Evolutionary conservation across 257 asterid genomes (phyloP), one percentile per base, ranked within the genome.

Genomic region (Solanum medicagineum): DNA sequence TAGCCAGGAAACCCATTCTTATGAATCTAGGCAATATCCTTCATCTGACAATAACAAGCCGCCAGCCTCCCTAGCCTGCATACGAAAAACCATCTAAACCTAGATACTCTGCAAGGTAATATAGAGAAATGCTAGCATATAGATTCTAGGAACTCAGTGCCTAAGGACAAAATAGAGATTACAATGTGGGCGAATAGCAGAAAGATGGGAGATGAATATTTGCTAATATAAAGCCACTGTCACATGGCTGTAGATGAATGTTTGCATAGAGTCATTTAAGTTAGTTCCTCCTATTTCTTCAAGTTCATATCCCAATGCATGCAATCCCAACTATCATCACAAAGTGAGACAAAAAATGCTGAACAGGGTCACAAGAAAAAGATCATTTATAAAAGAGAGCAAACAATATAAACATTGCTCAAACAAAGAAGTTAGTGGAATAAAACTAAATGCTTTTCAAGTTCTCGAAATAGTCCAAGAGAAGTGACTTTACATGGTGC

Each of bases 31-130:
- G 83, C 83, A 77, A 53, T 77, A 77, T 51, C 83, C 83, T 77
- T 77, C 83, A 77, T 77, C 49, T 77, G 83, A 77, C 65, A 77
- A 77, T 54, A 77, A 53, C 16, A 53, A 77, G 83, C 45, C 63
- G 15, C 83, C 83, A 51, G 83, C 83, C 63, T 51, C 83, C 83
- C 83, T 51, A 77, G 63, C 83, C 83, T 77, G 83, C 83, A 77
- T 53, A 77, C 15, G 47, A 77, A 77, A 77, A 77, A 77, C 83
- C 83, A 51, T 77, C 83, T 77, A 77, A 77, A 77, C 83, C 83
- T 77, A 77, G 65, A 77, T 77, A 56, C 83, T 53, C 65, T 77
- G 83, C 29, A 77, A 51, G 47, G 83, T 9, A 53, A 77, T 53
- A 77, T 26, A 15, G 65, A 36, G 26, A 77, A 51, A 51, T 77